Percentiles rank a stretch among this genome's conserved stretches.
phyloP scores from a whole-genome alignment of 148 eudicot genomes.

The Pouteria glomerata region DNA sequence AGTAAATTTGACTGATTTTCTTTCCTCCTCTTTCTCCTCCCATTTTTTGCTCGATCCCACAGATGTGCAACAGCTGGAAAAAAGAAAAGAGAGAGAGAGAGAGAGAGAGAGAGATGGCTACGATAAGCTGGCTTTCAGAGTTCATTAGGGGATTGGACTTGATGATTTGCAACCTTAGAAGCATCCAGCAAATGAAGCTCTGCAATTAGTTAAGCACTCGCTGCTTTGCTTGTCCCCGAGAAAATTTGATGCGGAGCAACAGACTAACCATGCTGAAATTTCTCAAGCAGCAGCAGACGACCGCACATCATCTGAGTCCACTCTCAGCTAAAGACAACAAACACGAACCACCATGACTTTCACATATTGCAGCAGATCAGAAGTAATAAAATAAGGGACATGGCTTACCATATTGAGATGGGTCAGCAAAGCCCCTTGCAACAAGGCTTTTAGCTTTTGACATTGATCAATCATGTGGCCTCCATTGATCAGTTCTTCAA shows the following conservation, averaged over 20 bases:
- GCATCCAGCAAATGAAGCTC: no score
- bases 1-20: no score
- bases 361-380: neutral
- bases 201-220: no score
- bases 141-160: no score
- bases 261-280: neutral
- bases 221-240: neutral
- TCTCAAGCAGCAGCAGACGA: slow-evolving; percentile 17
- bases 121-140: no score
- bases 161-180: no score
- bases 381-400: neutral
- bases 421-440: slow-evolving; percentile 55
- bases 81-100: no score
- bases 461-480: slow-evolving; percentile 81
- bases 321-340: slow-evolving; percentile 37
- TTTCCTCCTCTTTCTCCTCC: no score
- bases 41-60: no score
- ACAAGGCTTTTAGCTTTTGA: slow-evolving; percentile 63
- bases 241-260: neutral
- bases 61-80: no score
- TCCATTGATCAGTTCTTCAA: slow-evolving; percentile 56
- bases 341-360: neutral
- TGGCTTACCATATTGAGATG: slow-evolving; percentile 67
- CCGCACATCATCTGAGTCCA: slow-evolving; percentile 47
- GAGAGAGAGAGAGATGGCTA: no score